phyloP scores from a whole-genome alignment of 169 alveolate genomes.

The Eimeria praecox region DNA sequence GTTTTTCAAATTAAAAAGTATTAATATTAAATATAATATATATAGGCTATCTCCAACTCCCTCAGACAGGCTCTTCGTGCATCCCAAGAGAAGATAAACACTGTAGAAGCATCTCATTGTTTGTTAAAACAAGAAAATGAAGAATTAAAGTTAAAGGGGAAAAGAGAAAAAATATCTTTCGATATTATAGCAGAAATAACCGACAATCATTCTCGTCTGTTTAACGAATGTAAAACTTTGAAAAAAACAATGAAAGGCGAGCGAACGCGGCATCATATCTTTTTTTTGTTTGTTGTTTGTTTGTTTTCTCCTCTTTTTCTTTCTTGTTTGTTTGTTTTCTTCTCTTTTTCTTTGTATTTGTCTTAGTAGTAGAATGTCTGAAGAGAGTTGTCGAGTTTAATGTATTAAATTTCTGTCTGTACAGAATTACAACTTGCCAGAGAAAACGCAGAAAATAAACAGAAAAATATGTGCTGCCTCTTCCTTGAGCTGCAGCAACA shows the following conservation, averaged over 20 bases:
- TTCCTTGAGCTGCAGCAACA: neutral
- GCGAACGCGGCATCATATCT: neutral
- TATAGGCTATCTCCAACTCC: slow-evolving; percentile 10
- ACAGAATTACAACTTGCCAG: neutral
- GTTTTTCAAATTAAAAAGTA: neutral
- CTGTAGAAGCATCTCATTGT: neutral
- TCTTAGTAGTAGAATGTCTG: no score
- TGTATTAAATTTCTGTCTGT: neutral
- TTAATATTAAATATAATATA: neutral
- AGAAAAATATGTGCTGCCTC: neutral
- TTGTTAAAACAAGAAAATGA: neutral
- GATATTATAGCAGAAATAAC: neutral
- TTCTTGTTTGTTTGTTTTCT: neutral
- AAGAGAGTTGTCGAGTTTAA: neutral
- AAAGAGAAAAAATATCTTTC: neutral
- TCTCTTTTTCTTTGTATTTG: neutral
- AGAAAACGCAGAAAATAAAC: neutral
- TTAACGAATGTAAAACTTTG: neutral
- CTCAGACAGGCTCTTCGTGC: neutral
- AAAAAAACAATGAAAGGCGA: neutral
- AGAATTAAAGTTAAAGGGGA: neutral
- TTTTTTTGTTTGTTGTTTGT: neutral
- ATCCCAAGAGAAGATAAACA: neutral
- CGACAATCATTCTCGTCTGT: neutral
- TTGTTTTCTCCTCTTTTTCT: neutral